phyloP scores from a whole-genome alignment of 73 alveolate genomes.

The Stentor roeselii region DNA sequence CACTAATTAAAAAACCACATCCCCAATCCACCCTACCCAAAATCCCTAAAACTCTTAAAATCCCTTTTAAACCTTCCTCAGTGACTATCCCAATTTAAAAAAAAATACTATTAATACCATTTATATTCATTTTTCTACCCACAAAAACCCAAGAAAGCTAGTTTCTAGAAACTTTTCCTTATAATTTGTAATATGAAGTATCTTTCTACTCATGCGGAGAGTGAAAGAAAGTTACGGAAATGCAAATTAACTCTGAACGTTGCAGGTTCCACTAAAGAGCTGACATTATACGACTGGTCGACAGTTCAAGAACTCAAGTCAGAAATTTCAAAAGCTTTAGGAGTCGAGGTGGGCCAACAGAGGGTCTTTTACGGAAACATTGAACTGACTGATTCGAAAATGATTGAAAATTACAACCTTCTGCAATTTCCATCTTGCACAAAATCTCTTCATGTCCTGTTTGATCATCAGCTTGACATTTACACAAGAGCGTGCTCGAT shows the following conservation, averaged over 20 bases:
- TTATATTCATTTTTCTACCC: too few species aligned
- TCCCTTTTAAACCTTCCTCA: too few species aligned
- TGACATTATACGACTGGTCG: slow-evolving; percentile 2
- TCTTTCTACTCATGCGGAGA: background rate
- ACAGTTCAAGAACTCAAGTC: background rate
- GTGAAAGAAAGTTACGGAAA: background rate
- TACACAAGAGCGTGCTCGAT: background rate
- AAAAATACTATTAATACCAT: too few species aligned
- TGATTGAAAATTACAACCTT: slow-evolving; percentile 4
- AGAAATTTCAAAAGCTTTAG: slow-evolving; percentile 2
- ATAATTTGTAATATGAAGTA: background rate
- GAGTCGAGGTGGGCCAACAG: slow-evolving; percentile 16
- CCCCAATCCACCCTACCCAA: too few species aligned
- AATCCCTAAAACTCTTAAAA: too few species aligned
- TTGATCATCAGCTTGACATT: background rate
- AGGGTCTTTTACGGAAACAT: background rate
- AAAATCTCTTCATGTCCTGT: background rate
- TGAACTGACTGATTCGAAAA: background rate
- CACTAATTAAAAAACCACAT: too few species aligned
- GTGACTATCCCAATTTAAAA: too few species aligned
- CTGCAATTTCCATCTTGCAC: background rate
- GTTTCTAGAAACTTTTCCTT: too few species aligned
- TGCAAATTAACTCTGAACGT: slow-evolving; percentile 24
- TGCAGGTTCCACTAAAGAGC: slow-evolving; percentile 3
- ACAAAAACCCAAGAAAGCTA: too few species aligned